Evolutionary conservation across 345 rosid species (phyloP).

Genomic region (Lepidium aucheri): DNA sequence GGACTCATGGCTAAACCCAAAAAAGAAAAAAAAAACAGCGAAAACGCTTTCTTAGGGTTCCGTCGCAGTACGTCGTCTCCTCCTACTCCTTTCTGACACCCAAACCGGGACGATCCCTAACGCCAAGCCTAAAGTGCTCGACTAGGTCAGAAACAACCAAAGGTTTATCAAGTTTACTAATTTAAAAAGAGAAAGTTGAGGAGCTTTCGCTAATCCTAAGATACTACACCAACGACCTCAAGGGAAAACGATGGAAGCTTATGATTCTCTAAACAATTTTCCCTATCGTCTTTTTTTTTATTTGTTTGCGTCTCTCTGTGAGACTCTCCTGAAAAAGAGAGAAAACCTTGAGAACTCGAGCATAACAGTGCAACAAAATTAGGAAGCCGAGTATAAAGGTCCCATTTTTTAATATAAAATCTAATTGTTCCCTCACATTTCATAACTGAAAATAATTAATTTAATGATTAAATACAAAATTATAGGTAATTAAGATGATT

Average conservation of each 20-base stretch:
- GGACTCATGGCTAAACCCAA: conserved; percentile 56
- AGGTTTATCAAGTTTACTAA: not conserved
- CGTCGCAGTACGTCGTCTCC: not conserved
- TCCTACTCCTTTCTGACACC: not conserved
- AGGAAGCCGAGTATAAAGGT: not conserved
- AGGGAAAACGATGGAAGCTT: not conserved
- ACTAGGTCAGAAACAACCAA: conserved; percentile 19
- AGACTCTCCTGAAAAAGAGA: conserved; percentile 7
- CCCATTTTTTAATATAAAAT: not conserved
- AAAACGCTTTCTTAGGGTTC: conserved; percentile 13
- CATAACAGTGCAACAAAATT: not conserved
- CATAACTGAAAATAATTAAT: not conserved
- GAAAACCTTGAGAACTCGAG: not conserved
- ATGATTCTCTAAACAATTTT: conserved; percentile 1
- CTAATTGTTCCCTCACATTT: not conserved
- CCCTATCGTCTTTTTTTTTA: not conserved
- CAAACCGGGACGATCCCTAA: not conserved
- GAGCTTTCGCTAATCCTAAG: not conserved
- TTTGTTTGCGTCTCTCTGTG: conserved; percentile 1
- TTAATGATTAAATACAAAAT: too few species aligned
- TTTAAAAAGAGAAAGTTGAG: not conserved
- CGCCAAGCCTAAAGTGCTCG: not conserved
- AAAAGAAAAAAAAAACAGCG: not conserved
- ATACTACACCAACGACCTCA: not conserved
- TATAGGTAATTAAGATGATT: too few species aligned